These are phyloP conservation scores for Ustilago shanxiensis DNA, from an alignment of 1,284 basidiomycete species.

Conservation along the genomic window DNA sequence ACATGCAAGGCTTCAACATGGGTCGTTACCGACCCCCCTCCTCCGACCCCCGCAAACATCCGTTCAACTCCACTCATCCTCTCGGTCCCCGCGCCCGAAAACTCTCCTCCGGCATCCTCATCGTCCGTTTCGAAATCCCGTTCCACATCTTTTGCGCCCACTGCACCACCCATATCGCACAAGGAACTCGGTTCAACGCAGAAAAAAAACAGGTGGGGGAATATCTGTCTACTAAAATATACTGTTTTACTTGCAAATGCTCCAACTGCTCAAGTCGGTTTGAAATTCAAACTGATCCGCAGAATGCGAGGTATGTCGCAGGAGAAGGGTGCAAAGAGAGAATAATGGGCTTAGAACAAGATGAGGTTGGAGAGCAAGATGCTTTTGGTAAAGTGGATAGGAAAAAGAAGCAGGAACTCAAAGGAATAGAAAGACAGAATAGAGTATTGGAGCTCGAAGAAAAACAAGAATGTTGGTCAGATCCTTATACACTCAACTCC, in stretches of 20 bases:
- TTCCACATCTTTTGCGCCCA: slow-evolving; percentile 95
- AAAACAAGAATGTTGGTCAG: slow-evolving; percentile 77
- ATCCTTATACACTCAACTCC: slow-evolving; percentile 84
- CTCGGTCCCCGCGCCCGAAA: slow-evolving; percentile 90
- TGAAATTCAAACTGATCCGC: slow-evolving; percentile 94
- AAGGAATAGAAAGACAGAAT: slow-evolving; percentile 78
- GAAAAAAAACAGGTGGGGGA: slow-evolving; percentile 97
- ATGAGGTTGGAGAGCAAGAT: slow-evolving; percentile 78
- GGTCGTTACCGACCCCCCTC: slow-evolving; percentile 63
- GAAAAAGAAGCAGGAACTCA: slow-evolving; percentile 81
- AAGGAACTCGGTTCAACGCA: slow-evolving; percentile 85
- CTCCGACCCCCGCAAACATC: slow-evolving; percentile 37
- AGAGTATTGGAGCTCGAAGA: slow-evolving; percentile 84
- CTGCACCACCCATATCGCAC: slow-evolving; percentile 51
- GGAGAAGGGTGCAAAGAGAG: slow-evolving; percentile 88
- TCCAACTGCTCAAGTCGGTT: slow-evolving; percentile 93
- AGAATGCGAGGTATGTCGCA: slow-evolving; percentile 97
- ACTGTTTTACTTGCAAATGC: slow-evolving; percentile 94
- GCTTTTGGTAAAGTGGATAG: slow-evolving; percentile 90
- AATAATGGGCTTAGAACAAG: slow-evolving; percentile 72
- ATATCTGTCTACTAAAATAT: slow-evolving; percentile 95
- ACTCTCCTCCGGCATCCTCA: slow-evolving; percentile 86
- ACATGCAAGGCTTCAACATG: slow-evolving; percentile 68
- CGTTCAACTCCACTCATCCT: slow-evolving; percentile 48
- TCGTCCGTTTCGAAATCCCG: slow-evolving; percentile 83